Evolutionary conservation across 495 filamentous ascomycete species (phyloP).

Genomic region (Hypoxylon subgilvum): DNA sequence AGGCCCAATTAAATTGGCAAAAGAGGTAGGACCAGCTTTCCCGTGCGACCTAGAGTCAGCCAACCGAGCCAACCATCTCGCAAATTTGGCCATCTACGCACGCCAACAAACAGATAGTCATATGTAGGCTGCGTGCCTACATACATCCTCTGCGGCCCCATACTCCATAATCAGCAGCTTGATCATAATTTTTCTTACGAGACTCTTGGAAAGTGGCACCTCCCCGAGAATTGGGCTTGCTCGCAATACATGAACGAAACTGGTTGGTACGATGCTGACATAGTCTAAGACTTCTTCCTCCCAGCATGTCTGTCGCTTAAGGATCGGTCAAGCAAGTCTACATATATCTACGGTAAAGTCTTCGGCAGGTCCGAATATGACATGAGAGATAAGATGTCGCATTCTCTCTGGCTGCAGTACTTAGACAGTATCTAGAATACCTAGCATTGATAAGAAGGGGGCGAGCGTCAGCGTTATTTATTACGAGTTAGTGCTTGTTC

Average conservation of each 20-base stretch:
- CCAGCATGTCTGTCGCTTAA: no score
- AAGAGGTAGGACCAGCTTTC: constrained; percentile 30
- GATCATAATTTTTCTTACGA: constrained; percentile 24
- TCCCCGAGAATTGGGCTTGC: constrained; percentile 22
- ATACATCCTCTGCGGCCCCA: constrained; percentile 2
- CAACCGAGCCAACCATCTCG: constrained; percentile 35
- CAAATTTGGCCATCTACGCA: constrained; percentile 16
- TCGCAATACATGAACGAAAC: background rate
- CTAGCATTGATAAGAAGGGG: background rate
- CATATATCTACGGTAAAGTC: no score
- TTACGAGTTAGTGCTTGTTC: background rate
- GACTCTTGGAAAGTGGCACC: constrained; percentile 40
- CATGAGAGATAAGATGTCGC: no score
- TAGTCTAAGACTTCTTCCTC: no score
- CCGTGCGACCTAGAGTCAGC: constrained; percentile 17
- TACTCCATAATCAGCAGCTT: constrained; percentile 29
- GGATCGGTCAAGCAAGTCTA: no score
- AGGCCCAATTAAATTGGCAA: constrained; percentile 24
- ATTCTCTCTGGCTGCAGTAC: no score
- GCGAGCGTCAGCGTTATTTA: background rate
- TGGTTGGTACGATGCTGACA: no score
- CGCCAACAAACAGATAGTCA: constrained; percentile 24
- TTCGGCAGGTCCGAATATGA: no score
- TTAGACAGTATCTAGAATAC: no score
- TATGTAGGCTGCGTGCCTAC: constrained; percentile 22